Conservation (phyloP, 1,139 yeast species). For the Magnusiomyces tetraspermus region DNA sequence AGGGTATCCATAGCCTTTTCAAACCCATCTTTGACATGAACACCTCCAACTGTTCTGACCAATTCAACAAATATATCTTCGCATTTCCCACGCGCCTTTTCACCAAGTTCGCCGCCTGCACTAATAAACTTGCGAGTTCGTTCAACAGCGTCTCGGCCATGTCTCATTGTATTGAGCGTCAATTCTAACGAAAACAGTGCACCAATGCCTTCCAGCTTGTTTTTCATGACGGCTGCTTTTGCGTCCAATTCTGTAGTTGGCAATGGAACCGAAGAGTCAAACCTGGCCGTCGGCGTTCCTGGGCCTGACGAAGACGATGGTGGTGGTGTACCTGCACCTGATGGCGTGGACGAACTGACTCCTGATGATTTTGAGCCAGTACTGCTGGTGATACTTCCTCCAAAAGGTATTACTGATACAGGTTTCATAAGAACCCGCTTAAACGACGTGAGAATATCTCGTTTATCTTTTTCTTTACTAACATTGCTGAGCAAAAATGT, state of each 20-base stretch:
- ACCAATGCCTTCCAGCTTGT: constrained; percentile 35
- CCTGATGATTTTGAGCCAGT: too few relatives aligned
- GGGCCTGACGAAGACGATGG: constrained; percentile 3
- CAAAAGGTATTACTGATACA: constrained; percentile 24
- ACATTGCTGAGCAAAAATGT: constrained; percentile 37
- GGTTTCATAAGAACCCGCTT: constrained; percentile 38
- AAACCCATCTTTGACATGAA: constrained; percentile 75
- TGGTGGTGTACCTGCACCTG: too few relatives aligned
- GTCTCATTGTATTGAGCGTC: constrained; percentile 33
- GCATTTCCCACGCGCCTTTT: constrained; percentile 31
- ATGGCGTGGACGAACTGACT: too few relatives aligned
- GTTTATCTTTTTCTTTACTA: constrained; percentile 36
- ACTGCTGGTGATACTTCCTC: background rate
- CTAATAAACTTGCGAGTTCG: constrained; percentile 30
- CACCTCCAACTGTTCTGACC: constrained; percentile 53
- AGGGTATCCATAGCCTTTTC: constrained; percentile 65
- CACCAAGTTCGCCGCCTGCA: constrained; percentile 27
- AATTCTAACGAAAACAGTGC: constrained; percentile 37
- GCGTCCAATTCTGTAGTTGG: constrained; percentile 40
- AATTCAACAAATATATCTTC: constrained; percentile 59
- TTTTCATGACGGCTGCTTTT: constrained; percentile 36
- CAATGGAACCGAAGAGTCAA: constrained; percentile 8
- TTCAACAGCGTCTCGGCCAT: constrained; percentile 33
- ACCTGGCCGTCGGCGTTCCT: constrained; percentile 4
- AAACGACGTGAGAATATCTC: constrained; percentile 46